phyloP scores from a whole-genome alignment of 148 eudicot species.

The Silene uniflora region DNA sequence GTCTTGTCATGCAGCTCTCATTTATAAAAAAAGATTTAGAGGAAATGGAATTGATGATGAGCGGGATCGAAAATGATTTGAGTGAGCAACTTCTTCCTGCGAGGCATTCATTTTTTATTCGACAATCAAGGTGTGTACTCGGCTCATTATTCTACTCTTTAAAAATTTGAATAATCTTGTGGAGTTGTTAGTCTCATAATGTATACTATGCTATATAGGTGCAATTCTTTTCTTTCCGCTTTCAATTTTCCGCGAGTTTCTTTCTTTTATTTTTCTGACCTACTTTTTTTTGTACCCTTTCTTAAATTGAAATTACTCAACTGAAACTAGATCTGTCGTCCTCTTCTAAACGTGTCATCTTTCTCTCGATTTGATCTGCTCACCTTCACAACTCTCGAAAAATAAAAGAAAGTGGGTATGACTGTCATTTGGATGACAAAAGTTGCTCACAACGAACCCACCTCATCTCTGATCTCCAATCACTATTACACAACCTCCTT shows the following conservation, averaged over 20 bases:
- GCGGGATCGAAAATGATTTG: constrained; percentile 70
- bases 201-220: background rate
- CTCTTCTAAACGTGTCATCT: background rate
- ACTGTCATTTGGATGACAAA: too few relatives aligned
- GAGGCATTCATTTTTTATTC: constrained; percentile 73
- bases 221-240: background rate
- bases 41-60: constrained; percentile 91
- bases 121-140: constrained; percentile 61
- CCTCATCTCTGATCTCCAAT: too few relatives aligned
- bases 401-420: too few relatives aligned
- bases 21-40: constrained; percentile 72
- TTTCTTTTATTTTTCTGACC: background rate
- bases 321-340: too few relatives aligned
- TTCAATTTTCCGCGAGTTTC: background rate
- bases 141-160: background rate
- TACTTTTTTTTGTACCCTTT: too few relatives aligned
- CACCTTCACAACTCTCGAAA: too few relatives aligned
- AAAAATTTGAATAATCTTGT: background rate
- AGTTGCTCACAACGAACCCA: too few relatives aligned
- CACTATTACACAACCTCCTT: too few relatives aligned
- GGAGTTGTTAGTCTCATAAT: background rate
- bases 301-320: too few relatives aligned
- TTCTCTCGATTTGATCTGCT: background rate
- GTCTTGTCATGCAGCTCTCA: constrained; percentile 53
- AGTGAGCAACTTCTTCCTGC: constrained; percentile 93